phyloP scores from a whole-genome alignment of 257 asterid species.

The Fraxinus anomala region DNA sequence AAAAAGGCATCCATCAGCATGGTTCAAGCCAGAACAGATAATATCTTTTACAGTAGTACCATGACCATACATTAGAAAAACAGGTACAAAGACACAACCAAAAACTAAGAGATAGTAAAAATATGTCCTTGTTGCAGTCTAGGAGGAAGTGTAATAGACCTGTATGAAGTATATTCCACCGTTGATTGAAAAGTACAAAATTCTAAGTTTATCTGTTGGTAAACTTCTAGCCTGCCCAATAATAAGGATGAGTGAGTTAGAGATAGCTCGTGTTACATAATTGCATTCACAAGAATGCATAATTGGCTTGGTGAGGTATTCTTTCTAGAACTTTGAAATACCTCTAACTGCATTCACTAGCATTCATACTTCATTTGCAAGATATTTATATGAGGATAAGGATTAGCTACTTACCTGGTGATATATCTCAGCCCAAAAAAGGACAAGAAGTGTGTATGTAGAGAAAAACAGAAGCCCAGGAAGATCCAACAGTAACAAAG shows the following conservation, averaged over 20 bases:
- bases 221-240: conserved; percentile 86
- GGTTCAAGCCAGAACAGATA: conserved; percentile 15
- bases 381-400: not conserved
- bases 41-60: conserved; percentile 6
- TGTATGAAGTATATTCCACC: conserved; percentile 71
- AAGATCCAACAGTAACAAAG: conserved; percentile 66
- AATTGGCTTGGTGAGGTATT: not conserved
- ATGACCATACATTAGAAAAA: not conserved
- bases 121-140: conserved; percentile 21
- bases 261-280: conserved; percentile 1
- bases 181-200: conserved; percentile 60
- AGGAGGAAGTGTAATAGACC: conserved; percentile 44
- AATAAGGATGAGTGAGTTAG: conserved; percentile 25
- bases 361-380: conserved; percentile 17
- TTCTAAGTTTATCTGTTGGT: conserved; percentile 84
- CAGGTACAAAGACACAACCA: conserved; percentile 5
- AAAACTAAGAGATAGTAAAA: conserved; percentile 24
- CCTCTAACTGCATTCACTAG: conserved; percentile 1
- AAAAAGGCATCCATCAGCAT: not conserved
- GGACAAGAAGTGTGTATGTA: conserved; percentile 85
- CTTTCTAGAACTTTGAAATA: not conserved
- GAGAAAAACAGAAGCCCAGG: conserved; percentile 96
- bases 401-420: conserved; percentile 69
- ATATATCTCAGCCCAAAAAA: conserved; percentile 96
- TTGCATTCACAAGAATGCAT: conserved; percentile 13